Evolutionary conservation across 306 rosid genomes (phyloP), one percentile per base, ranked within the genome.

Genomic region (Canavalia gladiata): DNA sequence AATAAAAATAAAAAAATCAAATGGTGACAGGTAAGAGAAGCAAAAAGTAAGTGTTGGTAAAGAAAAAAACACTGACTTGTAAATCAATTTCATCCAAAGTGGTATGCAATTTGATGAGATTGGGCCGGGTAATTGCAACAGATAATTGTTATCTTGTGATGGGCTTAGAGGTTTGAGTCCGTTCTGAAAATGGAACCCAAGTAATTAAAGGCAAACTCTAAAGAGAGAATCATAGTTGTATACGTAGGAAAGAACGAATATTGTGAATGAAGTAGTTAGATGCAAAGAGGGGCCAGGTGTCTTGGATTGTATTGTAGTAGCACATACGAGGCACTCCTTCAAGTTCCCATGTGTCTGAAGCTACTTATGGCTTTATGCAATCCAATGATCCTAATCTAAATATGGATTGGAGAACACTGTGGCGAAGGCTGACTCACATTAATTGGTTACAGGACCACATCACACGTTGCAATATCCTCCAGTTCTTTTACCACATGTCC

Each of bases 381-480:
- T 68, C 77, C 73, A 10, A 52, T 8, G 10, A 81, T 54, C 70
- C 80, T 10, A 78, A 47, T 79, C 78, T 68, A 25, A 65, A 12
- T 62, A 54, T 68, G 8, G 35, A 5, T 9, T 74, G 9, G 9
- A 34, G 8, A 30, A 12, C 8, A 0, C 0, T 0, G 0, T 1
- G 1, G 4, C 41, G 3, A 37, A 37, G 2, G 82, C 83, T 82
- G 76, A 89, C 83, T 86, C 85, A 84, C 57, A 28, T 34, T 45
- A 30, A 13, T 50, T 54, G 51, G 56, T 57, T n/a, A 43, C 12
- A 39, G 11, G 29, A 54, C 68, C 18, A 12, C 18, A 12, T 29
- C 79, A 81, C 94, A 88, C 91, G 89, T 91, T 63, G 88, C 88
- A 74, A 0, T 29, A 4, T 0, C 33, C 52, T 2, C 18, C 8